Conservation (phyloP, 2,329 filamentous ascomycete genomes). For the Mycosphaerelloides madeirae region DNA sequence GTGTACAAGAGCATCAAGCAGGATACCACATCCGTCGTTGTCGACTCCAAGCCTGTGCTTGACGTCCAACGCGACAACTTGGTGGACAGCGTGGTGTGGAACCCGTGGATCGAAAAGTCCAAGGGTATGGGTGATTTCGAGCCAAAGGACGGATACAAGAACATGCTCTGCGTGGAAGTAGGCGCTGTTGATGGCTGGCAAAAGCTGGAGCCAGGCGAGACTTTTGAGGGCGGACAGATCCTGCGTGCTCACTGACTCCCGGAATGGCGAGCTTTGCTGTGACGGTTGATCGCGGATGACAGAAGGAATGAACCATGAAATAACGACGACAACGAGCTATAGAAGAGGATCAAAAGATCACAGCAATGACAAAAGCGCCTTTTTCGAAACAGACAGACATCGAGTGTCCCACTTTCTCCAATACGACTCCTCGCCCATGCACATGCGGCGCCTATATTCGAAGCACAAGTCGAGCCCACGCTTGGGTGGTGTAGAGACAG, state of each 20-base stretch:
- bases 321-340: too few relatives aligned
- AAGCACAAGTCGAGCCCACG: too few relatives aligned
- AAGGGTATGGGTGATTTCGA: constrained; percentile 78
- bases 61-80: constrained; percentile 79
- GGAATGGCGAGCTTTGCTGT: not conserved
- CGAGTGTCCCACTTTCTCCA: too few relatives aligned
- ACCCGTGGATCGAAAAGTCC: constrained; percentile 87
- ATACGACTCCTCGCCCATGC: too few relatives aligned
- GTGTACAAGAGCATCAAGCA: constrained; percentile 69
- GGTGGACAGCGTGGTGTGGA: constrained; percentile 90
- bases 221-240: constrained; percentile 60
- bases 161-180: constrained; percentile 93
- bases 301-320: too few relatives aligned
- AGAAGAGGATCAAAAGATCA: too few relatives aligned
- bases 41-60: constrained; percentile 61
- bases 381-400: too few relatives aligned
- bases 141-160: constrained; percentile 83
- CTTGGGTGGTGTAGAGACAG: too few relatives aligned
- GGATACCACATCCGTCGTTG: constrained; percentile 59
- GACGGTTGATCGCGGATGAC: too few relatives aligned
- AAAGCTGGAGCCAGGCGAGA: constrained; percentile 62
- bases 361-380: too few relatives aligned
- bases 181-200: constrained; percentile 79
- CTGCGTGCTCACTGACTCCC: constrained; percentile 35
- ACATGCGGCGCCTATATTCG: too few relatives aligned